Evolutionary conservation across 306 rosid genomes (phyloP), one percentile per base, ranked within the genome.

Genomic region (Quercus wislizeni): DNA sequence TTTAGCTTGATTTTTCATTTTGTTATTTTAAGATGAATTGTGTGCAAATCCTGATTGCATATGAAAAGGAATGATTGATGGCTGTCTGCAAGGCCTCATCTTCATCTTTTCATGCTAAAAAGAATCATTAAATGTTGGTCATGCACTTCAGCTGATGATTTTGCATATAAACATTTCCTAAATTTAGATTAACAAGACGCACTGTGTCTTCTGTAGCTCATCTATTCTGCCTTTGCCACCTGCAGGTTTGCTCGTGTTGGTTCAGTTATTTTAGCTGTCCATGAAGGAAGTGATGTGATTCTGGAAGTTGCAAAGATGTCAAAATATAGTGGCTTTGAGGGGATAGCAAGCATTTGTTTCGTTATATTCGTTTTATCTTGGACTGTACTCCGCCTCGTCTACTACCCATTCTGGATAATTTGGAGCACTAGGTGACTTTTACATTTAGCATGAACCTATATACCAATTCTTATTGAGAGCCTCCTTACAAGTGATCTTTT

Each of bases 231-330:
- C 6, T 56, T 56, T 56, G 62, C 27, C 27, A 56, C 54, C 54
- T 30, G 83, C 96, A 94, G 98, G 86, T 94, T 94, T 91, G 86
- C 80, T 62, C 97, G 98, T 6, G 92, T 88, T 61, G 98, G 98
- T 74, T 92, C 98, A 55, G 73, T 94, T 79, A 91, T 94, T 80
- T 90, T 94, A 54, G 97, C 98, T 73, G 88, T 94, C 87, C 98
- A 94, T 79, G 98, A 94, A 85, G 94, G 91, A 6, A 90, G 85
- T 69, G 98, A 94, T 76, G 92, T 94, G 82, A 92, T 92, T 87
- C 87, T 94, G 78, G 98, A 94, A 86, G 85, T 80, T 18, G 98
- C 96, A 76, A 94, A 94, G 89, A 94, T 94, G 98, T 89, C 97
- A 73, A 94, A 85, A 84, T 94, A 94, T 84, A 43, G 92, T 51